Conservation (phyloP, 2,329 filamentous ascomycete species). For the Colletotrichum tabaci region DNA sequence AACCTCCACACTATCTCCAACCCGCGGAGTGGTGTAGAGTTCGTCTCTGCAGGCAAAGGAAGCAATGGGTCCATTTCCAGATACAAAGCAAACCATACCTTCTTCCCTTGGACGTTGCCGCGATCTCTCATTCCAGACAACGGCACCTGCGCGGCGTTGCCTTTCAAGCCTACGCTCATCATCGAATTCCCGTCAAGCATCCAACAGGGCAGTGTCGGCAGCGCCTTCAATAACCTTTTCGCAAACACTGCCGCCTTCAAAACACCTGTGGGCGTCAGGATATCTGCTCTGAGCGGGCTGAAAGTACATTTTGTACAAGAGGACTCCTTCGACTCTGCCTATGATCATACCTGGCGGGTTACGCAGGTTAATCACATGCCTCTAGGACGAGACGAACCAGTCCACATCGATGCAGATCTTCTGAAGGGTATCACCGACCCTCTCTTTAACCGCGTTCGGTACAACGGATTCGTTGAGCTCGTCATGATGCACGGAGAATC, state of each 20-base stretch:
- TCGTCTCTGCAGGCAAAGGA: conserved; percentile 59
- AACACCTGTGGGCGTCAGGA: conserved; percentile 46
- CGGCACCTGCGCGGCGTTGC: conserved; percentile 82
- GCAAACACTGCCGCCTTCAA: conserved; percentile 49
- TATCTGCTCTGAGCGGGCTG: conserved; percentile 66
- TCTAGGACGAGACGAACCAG: conserved; percentile 88
- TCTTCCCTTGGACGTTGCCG: conserved; percentile 95
- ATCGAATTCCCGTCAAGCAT: conserved; percentile 73
- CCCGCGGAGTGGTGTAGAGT: conserved; percentile 64
- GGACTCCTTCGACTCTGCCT: conserved; percentile 55
- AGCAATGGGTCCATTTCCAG: conserved; percentile 49
- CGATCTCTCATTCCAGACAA: conserved; percentile 80
- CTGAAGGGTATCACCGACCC: conserved; percentile 85
- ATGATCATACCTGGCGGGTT: conserved; percentile 74
- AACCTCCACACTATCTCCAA: conserved; percentile 84
- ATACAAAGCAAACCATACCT: conserved; percentile 81
- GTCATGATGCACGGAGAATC: conserved; percentile 69
- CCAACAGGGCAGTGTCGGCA: conserved; percentile 50
- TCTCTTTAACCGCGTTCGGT: conserved; percentile 84
- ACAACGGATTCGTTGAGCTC: conserved; percentile 81
- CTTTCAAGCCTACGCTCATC: conserved; percentile 77
- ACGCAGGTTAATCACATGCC: conserved; percentile 85
- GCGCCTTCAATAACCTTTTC: conserved; percentile 62
- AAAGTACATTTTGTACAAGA: conserved; percentile 79
- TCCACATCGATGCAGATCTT: conserved; percentile 84